Percentiles rank a stretch among this genome's conserved stretches.
Conservation (phyloP, 2,329 filamentous ascomycete genomes). For the Aspergillus aculeatus region DNA sequence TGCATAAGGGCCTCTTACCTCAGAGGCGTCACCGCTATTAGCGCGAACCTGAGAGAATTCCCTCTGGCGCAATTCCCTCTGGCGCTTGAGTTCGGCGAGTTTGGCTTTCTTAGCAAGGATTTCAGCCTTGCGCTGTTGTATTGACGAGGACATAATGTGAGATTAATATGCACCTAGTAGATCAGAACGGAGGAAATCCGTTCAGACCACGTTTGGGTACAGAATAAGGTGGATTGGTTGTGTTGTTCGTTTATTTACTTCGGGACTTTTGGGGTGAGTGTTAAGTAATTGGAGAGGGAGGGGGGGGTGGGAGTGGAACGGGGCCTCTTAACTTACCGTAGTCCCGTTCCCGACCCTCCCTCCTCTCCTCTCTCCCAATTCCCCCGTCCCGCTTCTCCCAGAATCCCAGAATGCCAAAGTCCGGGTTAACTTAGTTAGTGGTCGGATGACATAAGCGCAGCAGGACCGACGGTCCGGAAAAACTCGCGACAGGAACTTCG, state of each 20-base stretch:
- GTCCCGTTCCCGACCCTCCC: neutral
- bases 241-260: neutral
- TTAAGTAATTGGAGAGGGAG: neutral
- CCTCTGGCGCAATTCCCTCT: constrained; percentile 78
- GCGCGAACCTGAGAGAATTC: constrained; percentile 70
- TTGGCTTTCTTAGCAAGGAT: constrained; percentile 96
- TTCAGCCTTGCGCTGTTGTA: constrained; percentile 83
- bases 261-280: neutral
- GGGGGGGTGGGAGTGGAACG: neutral
- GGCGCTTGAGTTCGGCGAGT: constrained; percentile 91
- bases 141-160: constrained; percentile 32
- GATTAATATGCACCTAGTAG: constrained; percentile 7
- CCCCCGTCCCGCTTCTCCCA: constrained; percentile 14
- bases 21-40: constrained; percentile 65
- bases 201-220: neutral
- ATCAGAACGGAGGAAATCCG: constrained; percentile 11
- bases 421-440: constrained; percentile 12
- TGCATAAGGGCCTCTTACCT: constrained; percentile 54
- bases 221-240: neutral
- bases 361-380: neutral
- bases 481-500: constrained; percentile 45
- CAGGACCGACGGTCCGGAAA: constrained; percentile 39
- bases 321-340: too few relatives aligned
- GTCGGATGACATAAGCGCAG: constrained; percentile 41
- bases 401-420: neutral